These are phyloP conservation scores for Baeospora myosura DNA, from an alignment of 1,284 basidiomycete species.

Conservation along the genomic window DNA sequence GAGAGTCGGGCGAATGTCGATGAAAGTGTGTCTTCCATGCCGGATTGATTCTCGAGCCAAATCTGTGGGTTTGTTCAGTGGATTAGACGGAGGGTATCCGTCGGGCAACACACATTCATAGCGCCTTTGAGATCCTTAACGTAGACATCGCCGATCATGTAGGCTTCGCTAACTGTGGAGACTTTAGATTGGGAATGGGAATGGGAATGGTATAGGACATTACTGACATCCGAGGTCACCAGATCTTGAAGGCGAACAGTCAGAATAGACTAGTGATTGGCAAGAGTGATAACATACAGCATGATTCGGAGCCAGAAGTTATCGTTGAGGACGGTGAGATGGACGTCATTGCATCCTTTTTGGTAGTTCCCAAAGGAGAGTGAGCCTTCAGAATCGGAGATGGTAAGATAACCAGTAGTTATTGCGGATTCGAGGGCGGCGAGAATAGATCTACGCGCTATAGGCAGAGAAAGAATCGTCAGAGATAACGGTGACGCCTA, in stretches of 20 bases:
- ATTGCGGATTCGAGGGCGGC: conserved; percentile 54
- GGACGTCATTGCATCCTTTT: conserved; percentile 49
- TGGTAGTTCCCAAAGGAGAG: conserved; percentile 49
- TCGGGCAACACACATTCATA: conserved; percentile 60
- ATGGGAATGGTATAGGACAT: conserved; percentile 11
- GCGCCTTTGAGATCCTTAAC: conserved; percentile 64
- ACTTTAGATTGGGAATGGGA: conserved; percentile 14
- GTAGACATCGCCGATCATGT: conserved; percentile 78
- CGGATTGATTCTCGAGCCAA: conserved; percentile 77
- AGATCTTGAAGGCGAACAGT: conserved; percentile 33
- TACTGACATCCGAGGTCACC: conserved; percentile 68
- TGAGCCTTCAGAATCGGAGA: conserved; percentile 52
- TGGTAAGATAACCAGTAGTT: conserved; percentile 50
- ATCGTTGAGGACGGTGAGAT: conserved; percentile 59
- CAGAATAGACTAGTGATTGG: conserved; percentile 10
- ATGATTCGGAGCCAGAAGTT: conserved; percentile 78
- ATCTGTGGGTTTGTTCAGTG: conserved; percentile 50
- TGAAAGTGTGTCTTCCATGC: conserved; percentile 56
- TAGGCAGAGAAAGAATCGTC: conserved; percentile 2
- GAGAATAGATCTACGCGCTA: conserved; percentile 60
- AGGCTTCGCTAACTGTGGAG: conserved; percentile 75
- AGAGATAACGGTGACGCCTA: conserved; percentile 5
- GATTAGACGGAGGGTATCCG: no score
- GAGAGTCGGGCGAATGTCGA: conserved; percentile 60
- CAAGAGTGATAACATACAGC: conserved; percentile 36